Evolutionary conservation across 1,139 yeast genomes (phyloP).

Genomic region (Geotrichum fermentans): DNA sequence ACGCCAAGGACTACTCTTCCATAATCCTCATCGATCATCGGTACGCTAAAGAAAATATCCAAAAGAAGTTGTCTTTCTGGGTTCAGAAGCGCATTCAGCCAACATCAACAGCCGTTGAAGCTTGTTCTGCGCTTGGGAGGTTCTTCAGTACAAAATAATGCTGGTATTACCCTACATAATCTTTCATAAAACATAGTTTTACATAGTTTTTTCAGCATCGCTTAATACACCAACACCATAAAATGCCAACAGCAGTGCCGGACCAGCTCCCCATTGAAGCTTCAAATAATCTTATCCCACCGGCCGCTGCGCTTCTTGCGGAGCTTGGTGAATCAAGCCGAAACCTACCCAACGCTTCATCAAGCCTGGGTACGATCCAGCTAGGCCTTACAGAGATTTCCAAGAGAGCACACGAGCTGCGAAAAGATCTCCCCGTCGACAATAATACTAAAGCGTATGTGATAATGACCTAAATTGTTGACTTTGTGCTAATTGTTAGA

Average conservation of each 20-base stretch:
- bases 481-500: constrained; percentile 15
- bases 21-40: constrained; percentile 69
- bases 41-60: constrained; percentile 48
- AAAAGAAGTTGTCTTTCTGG: constrained; percentile 72
- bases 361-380: constrained; percentile 67
- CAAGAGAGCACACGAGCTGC: constrained; percentile 58
- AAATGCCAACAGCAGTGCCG: constrained; percentile 13
- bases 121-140: background rate
- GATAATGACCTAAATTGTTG: background rate
- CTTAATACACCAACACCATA: too few species aligned
- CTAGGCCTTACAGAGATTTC: constrained; percentile 76
- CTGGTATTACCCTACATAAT: constrained; percentile 3
- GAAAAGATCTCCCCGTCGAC: constrained; percentile 44
- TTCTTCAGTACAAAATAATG: constrained; percentile 4
- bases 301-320: constrained; percentile 43
- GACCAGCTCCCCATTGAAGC: background rate
- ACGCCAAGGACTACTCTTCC: constrained; percentile 71
- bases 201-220: too few species aligned
- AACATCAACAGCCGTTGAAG: background rate
- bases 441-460: constrained; percentile 67
- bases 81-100: constrained; percentile 42
- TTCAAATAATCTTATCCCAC: constrained; percentile 27
- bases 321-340: constrained; percentile 69
- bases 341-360: constrained; percentile 61
- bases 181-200: background rate